Evolutionary conservation across 345 rosid species (phyloP).

Genomic region (Citrus unshiu): DNA sequence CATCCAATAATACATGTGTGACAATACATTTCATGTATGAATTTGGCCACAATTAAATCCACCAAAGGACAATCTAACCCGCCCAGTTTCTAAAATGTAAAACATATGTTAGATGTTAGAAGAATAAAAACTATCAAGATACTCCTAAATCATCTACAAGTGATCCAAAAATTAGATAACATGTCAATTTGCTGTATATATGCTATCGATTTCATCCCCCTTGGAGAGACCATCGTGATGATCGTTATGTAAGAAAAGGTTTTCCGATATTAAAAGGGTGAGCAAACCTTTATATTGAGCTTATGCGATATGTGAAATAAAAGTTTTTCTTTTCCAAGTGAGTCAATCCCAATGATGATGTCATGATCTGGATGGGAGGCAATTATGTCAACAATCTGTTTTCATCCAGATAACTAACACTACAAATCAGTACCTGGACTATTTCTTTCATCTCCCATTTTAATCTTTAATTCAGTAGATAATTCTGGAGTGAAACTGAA

Average conservation of each 20-base stretch:
- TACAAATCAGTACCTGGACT: not conserved
- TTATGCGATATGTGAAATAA: conserved; percentile 45
- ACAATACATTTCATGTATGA: not conserved
- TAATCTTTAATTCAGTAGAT: conserved; percentile 7
- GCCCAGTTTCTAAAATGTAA: not conserved
- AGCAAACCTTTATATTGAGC: conserved; percentile 56
- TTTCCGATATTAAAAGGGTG: not conserved
- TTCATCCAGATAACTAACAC: conserved; percentile 8
- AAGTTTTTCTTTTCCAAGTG: conserved; percentile 74
- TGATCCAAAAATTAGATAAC: not conserved
- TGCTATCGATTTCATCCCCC: not conserved
- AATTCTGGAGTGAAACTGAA: not conserved
- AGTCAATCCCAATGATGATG: conserved; percentile 61
- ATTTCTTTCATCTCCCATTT: not conserved
- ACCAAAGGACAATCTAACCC: not conserved
- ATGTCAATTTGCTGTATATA: not conserved
- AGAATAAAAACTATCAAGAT: not conserved
- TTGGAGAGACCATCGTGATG: not conserved
- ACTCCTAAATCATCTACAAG: not conserved
- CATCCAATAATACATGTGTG: not conserved
- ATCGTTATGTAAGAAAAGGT: not conserved
- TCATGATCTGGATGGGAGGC: conserved; percentile 64
- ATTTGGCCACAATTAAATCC: not conserved
- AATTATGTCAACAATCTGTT: conserved; percentile 58
- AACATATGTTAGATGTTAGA: not conserved